Conservation (phyloP, 1,284 basidiomycete genomes). For the Apiotrichum laibachii region DNA sequence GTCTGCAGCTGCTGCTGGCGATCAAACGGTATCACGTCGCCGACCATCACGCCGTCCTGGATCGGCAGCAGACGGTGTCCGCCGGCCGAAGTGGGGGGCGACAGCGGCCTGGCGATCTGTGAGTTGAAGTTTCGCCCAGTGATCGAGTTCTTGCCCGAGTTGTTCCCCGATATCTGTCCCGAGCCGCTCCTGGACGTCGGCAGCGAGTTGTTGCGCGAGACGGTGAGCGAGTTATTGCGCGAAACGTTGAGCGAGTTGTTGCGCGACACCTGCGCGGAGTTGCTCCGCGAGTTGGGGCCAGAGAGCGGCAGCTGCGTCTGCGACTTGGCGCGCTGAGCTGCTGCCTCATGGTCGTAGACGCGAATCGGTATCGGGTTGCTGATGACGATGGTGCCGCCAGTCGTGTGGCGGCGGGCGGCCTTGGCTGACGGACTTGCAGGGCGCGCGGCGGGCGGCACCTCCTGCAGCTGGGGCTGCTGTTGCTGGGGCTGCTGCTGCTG, state of each 20-base stretch:
- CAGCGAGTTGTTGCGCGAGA: no score
- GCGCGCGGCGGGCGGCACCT: no score
- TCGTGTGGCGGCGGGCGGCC: no score
- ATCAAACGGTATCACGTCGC: constrained; percentile 30
- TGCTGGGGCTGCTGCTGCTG: no score
- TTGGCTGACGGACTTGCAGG: no score
- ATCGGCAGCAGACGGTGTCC: constrained; percentile 15
- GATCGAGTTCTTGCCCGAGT: neutral
- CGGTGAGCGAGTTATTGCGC: no score
- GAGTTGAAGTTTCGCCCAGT: neutral
- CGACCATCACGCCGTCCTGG: constrained; percentile 22
- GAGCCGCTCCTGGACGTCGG: neutral
- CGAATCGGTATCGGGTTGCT: no score
- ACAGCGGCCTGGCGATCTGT: neutral
- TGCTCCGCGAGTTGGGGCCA: neutral
- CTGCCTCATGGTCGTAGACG: no score
- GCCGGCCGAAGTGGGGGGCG: neutral
- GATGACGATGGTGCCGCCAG: no score
- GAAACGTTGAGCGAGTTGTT: no score
- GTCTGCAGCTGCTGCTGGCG: constrained; percentile 42
- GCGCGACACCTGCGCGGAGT: neutral
- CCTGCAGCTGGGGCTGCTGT: no score
- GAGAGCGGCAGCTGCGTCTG: neutral
- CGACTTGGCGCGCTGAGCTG: no score
- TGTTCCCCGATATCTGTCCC: neutral